Evolutionary conservation across 2,329 filamentous ascomycete genomes (phyloP), one percentile per base, ranked within the genome.

Genomic region (Fusarium austroafricanum): DNA sequence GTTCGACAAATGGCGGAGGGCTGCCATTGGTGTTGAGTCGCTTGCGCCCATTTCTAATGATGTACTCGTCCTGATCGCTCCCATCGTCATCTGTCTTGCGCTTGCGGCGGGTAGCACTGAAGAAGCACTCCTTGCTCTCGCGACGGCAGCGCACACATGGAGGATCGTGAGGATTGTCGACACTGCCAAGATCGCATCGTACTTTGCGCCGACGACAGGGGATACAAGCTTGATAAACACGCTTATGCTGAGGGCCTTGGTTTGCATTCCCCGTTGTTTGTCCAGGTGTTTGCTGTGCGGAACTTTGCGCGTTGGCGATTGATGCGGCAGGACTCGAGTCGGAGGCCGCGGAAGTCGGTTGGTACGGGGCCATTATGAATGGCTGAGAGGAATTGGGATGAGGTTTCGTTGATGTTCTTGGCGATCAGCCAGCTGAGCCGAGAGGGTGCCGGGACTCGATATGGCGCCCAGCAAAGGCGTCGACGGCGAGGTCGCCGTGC

Each of bases 41-140:
- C 80, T 93, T 93, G 63, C 92, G 86, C 43, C 90, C 91, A 78
- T 92, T 93, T 71, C 91, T 87, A 31, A 91, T 77, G 60, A 91
- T 87, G 77, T 92, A 92, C 67, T 93, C 90, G 71, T 89, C 87
- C 58, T 83, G 82, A 58, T 83, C 81, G 57, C 79, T 80, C 53
- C 82, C 84, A 35, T 82, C 73, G 70, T 92, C 83, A 71, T 84
- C 88, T 46, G 86, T 86, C 84, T 96, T 96, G 77, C 94, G 89
- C 88, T 98, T 98, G 76, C 96, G 90, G 50, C 96, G 87, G 31
- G 94, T 98, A 20, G 94, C 93, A 66, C 94, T 97, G 83, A 99
- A 99, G 85, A 91, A 97, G 83, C 96, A 99, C 75, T 97, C 91
- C 79, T 98, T 98, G 82, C 91, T 93, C 83, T 99, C 96, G 71